Evolutionary conservation across 768 basidiomycete species (phyloP).

Genomic region (Candolleomyces eurysporus): DNA sequence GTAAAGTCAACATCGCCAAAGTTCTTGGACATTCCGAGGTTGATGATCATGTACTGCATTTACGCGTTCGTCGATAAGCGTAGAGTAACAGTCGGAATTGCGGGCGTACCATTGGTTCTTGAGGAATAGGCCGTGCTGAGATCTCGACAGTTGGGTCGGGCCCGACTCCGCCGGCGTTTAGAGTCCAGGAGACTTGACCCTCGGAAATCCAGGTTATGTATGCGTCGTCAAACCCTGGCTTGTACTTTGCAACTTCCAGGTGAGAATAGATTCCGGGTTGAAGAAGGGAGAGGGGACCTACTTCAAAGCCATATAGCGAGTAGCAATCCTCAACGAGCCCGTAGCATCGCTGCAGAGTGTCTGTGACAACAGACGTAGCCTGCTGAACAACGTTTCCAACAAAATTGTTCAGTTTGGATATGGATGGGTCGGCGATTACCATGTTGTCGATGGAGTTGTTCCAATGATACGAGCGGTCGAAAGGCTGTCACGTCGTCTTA

Average conservation of each 20-base stretch:
- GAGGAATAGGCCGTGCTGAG: conserved; percentile 60
- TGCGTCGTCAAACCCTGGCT: conserved; percentile 63
- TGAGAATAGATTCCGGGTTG: neutral
- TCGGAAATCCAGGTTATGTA: conserved; percentile 84
- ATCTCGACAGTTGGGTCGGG: conserved; percentile 59
- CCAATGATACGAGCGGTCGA: conserved; percentile 70
- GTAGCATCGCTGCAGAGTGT: conserved; percentile 71
- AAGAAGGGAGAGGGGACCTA: conserved; percentile 17
- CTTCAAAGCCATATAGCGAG: conserved; percentile 75
- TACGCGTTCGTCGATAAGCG: neutral
- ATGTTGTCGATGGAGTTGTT: conserved; percentile 55
- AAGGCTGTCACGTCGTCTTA: conserved; percentile 46
- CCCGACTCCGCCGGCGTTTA: conserved; percentile 63
- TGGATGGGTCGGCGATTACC: conserved; percentile 50
- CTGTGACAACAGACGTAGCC: conserved; percentile 69
- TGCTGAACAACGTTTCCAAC: conserved; percentile 72
- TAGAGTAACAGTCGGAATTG: neutral
- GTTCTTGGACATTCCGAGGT: conserved; percentile 77
- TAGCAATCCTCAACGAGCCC: conserved; percentile 55
- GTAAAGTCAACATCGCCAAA: conserved; percentile 70
- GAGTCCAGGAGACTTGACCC: conserved; percentile 65
- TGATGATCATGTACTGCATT: conserved; percentile 75
- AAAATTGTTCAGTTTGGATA: conserved; percentile 59
- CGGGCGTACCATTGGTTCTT: conserved; percentile 75
- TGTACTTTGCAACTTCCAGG: conserved; percentile 27